These are phyloP conservation scores for Rhododendron kiyosumense DNA, from an alignment of 148 eudicot genomes.

Conservation along the genomic window DNA sequence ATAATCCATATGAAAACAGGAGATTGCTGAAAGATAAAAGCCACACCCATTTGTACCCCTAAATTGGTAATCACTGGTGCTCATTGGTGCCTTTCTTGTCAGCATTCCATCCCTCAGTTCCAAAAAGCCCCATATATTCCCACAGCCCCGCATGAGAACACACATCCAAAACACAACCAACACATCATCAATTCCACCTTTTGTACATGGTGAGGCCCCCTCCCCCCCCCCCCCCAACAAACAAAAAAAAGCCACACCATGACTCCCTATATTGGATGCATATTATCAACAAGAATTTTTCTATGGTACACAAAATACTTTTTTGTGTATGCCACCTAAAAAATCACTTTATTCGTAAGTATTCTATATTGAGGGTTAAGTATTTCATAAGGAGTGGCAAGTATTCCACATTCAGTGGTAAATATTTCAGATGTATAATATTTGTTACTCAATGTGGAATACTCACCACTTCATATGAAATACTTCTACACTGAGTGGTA, in stretches of 20 bases:
- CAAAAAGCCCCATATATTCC: not conserved
- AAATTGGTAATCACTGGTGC: not conserved
- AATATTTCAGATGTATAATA: too few species aligned
- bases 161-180: not conserved
- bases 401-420: too few species aligned
- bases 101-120: constrained; percentile 1
- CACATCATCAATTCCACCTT: not conserved
- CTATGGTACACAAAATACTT: too few species aligned
- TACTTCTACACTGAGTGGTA: too few species aligned
- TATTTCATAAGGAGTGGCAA: too few species aligned
- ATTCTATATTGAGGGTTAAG: too few species aligned
- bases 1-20: not conserved
- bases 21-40: not conserved
- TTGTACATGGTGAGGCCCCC: not conserved
- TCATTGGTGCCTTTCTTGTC: constrained; percentile 8
- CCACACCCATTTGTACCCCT: not conserved
- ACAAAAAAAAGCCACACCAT: not conserved
- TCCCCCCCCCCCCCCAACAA: not conserved
- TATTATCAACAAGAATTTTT: too few species aligned
- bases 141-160: not conserved
- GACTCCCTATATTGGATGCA: too few species aligned
- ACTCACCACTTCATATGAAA: too few species aligned
- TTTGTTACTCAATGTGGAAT: too few species aligned
- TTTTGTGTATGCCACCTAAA: too few species aligned
- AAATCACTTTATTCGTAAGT: too few species aligned